phyloP scores from a whole-genome alignment of 1,139 yeast species.

The Candida pseudoviswanathii region DNA sequence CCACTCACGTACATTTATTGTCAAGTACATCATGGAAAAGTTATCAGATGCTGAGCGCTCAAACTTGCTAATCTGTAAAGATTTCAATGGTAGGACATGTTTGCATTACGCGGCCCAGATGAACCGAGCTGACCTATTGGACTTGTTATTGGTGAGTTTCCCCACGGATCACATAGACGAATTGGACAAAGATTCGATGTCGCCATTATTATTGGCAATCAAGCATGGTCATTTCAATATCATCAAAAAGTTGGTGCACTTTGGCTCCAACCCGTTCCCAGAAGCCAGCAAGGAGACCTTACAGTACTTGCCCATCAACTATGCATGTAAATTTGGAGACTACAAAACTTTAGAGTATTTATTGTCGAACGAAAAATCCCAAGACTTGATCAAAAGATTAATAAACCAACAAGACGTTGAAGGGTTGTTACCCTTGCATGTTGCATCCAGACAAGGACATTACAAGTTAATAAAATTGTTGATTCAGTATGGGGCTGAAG shows the following conservation, averaged over 20 bases:
- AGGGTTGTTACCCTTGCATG: slow-evolving; percentile 86
- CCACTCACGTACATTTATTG: slow-evolving; percentile 44
- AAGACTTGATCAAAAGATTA: slow-evolving; percentile 20
- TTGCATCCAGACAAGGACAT: slow-evolving; percentile 85
- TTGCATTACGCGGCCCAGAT: slow-evolving; percentile 84
- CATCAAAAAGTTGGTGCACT: slow-evolving; percentile 42
- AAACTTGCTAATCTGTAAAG: slow-evolving; percentile 43
- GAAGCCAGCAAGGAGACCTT: slow-evolving; percentile 49
- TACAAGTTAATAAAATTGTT: slow-evolving; percentile 65
- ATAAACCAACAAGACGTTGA: slow-evolving; percentile 72
- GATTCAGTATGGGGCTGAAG: slow-evolving; percentile 72
- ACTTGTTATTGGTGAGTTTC: slow-evolving; percentile 41
- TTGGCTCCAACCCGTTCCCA: slow-evolving; percentile 63
- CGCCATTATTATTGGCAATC: slow-evolving; percentile 81
- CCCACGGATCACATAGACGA: slow-evolving; percentile 47
- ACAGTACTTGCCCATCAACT: slow-evolving; percentile 78
- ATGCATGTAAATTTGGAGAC: slow-evolving; percentile 88
- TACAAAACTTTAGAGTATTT: slow-evolving; percentile 68
- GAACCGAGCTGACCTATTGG: slow-evolving; percentile 59
- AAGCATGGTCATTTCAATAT: slow-evolving; percentile 64
- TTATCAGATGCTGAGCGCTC: slow-evolving; percentile 22
- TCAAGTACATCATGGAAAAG: slow-evolving; percentile 34
- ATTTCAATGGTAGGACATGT: slow-evolving; percentile 79
- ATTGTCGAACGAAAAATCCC: slow-evolving; percentile 32
- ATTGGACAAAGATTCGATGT: slow-evolving; percentile 71